Conservation (phyloP, 2,329 filamentous ascomycete species). For the Xylaria sp. region DNA sequence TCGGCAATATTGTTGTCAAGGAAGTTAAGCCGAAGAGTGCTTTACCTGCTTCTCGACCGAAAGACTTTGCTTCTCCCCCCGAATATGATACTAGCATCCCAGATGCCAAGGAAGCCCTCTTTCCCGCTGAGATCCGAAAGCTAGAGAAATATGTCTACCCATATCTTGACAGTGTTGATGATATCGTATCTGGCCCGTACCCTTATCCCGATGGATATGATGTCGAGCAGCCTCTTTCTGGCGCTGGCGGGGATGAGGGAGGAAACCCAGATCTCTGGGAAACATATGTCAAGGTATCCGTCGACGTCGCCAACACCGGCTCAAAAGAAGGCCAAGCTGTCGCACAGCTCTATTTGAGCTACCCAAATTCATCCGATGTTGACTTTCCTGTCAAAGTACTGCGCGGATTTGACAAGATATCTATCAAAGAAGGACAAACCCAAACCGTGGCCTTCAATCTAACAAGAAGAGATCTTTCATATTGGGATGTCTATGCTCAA, state of each 20-base stretch:
- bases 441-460: constrained; percentile 62
- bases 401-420: constrained; percentile 74
- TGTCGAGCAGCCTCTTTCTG: constrained; percentile 56
- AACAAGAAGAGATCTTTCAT: constrained; percentile 72
- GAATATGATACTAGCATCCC: constrained; percentile 62
- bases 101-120: constrained; percentile 60
- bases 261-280: constrained; percentile 71
- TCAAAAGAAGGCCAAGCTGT: constrained; percentile 49
- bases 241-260: constrained; percentile 71
- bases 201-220: constrained; percentile 64
- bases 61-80: constrained; percentile 56
- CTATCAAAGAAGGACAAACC: constrained; percentile 59
- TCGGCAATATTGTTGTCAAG: constrained; percentile 59
- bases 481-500: constrained; percentile 71
- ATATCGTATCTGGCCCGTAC: constrained; percentile 48
- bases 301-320: constrained; percentile 62
- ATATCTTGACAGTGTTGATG: constrained; percentile 62
- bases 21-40: constrained; percentile 53
- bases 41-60: constrained; percentile 46
- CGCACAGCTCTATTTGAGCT: constrained; percentile 54
- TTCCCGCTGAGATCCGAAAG: constrained; percentile 64
- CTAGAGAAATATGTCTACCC: constrained; percentile 76
- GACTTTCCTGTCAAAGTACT: constrained; percentile 74
- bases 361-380: constrained; percentile 44
- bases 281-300: constrained; percentile 55